Evolutionary conservation across 768 basidiomycete genomes (phyloP).

Genomic region (Rhodotorula babjevae): DNA sequence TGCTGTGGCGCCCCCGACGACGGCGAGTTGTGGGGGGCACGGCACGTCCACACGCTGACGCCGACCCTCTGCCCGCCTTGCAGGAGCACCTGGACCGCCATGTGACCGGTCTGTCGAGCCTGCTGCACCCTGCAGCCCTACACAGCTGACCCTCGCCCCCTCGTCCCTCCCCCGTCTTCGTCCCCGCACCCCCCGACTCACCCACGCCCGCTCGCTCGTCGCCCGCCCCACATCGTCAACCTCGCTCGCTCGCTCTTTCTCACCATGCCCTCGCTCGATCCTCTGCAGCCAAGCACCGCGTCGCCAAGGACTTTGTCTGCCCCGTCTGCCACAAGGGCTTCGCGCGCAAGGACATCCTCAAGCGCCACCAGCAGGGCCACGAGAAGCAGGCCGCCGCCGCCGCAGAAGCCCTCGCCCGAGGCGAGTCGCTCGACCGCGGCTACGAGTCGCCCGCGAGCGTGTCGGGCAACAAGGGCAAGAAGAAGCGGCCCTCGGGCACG

Average conservation of each 20-base stretch:
- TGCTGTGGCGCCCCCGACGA: not conserved
- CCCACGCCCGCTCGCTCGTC: not conserved
- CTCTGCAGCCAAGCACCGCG: constrained; percentile 26
- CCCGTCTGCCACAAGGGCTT: constrained; percentile 33
- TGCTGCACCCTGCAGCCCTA: not conserved
- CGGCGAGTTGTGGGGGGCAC: not conserved
- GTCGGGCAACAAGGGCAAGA: constrained; percentile 9
- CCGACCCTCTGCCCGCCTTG: not conserved
- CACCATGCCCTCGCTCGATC: not conserved
- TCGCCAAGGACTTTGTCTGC: constrained; percentile 35
- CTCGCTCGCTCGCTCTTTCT: not conserved
- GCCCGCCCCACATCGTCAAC: not conserved
- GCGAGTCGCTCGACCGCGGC: constrained; percentile 8
- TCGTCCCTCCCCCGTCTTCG: not conserved
- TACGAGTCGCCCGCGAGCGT: not conserved
- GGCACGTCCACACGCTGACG: not conserved
- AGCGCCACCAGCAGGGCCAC: constrained; percentile 34
- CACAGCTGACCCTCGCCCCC: not conserved
- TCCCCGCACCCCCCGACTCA: not conserved
- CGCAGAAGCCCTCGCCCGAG: constrained; percentile 15
- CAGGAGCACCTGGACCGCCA: constrained; percentile 26
- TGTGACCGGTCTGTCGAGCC: not conserved
- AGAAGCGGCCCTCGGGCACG: constrained; percentile 23
- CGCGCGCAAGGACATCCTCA: constrained; percentile 38
- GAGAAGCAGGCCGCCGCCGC: constrained; percentile 28